phyloP scores from a whole-genome alignment of 805 yeast species.

The Candida qinlingensis region DNA sequence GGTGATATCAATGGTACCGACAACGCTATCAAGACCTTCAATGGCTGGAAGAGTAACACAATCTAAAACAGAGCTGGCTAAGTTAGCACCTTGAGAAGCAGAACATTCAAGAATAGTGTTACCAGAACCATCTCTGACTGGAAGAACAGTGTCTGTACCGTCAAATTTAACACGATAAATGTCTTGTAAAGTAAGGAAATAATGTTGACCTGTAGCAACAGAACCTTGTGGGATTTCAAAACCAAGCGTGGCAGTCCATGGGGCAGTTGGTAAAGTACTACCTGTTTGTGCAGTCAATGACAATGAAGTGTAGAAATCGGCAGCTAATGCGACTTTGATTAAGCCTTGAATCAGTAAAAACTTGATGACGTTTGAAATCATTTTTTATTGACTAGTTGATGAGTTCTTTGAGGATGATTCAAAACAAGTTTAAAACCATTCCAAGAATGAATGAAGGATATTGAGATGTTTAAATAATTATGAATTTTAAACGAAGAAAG shows the following conservation, averaged over 20 bases:
- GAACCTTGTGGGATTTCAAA: constrained; percentile 25
- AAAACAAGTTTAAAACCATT: no score
- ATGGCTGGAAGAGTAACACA: constrained; percentile 25
- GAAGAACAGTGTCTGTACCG: constrained; percentile 16
- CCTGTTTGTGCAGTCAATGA: constrained; percentile 7
- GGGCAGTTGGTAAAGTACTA: constrained; percentile 23
- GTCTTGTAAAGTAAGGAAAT: constrained; percentile 24
- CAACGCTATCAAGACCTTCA: constrained; percentile 15
- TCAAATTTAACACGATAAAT: constrained; percentile 32
- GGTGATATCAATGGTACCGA: constrained; percentile 27
- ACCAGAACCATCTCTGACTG: constrained; percentile 21
- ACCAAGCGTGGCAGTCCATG: constrained; percentile 30
- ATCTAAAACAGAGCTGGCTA: constrained; percentile 25
- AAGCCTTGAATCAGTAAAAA: constrained; percentile 1
- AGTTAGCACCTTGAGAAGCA: constrained; percentile 29
- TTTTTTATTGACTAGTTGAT: neutral
- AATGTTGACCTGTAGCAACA: constrained; percentile 13
- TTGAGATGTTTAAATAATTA: no score
- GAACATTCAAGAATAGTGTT: constrained; percentile 27
- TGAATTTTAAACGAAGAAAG: no score
- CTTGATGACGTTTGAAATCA: neutral
- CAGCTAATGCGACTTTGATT: neutral
- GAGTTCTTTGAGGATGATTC: no score
- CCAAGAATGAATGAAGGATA: no score
- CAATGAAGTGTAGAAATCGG: constrained; percentile 6